Base-by-base conservation (phyloP, 768 basidiomycete genomes). In the Lentinula lateritia region DNA sequence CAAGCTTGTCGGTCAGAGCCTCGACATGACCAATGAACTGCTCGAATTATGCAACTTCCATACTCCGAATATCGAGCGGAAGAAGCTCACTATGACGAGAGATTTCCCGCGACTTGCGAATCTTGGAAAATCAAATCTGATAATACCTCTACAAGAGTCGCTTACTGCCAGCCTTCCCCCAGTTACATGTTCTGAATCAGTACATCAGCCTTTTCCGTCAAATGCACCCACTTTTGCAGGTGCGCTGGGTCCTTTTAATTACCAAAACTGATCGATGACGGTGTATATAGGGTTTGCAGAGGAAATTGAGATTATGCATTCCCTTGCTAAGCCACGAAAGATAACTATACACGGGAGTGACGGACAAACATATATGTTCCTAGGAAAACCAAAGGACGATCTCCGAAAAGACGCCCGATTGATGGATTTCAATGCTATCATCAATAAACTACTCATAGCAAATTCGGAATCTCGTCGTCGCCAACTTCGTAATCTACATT, bases 351-450 rank as follows among this genome's bases (percentile, higher is more conserved):
- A 75, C 34, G 95, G 93, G 0, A 88, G 85, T 65, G 85, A 98
- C 68, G 94, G 94, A 1, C 84, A 87, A 61, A 76, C 75, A 10
- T 98, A 98, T 76, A 88, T 86, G 74, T 98, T 98, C 78, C 80
- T 99, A 6, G 93, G 92, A 57, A 99, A 99, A 72, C 96, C 96
- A 7, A 93, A 94, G 72, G 97, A 99, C 70, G 97, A 99, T 74
- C 79, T 99, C 36, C 83, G 97, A 42, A 99, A 99, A 77, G 97
- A 99, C 68, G 95, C 95, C 0, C 84, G 97, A 5, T 73, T 99
- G 58, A 98, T 98, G 96, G 97, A 98, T 69, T 93, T 98, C 75
- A 95, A 98, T 68, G 85, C 91, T 3, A 95, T 99, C 73, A 95
- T 99, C 75, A 98, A 98, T 75, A 98, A 96, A 71, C 75, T 98